Conservation (phyloP, 768 basidiomycete species). For the Daedaleopsis sinensis region DNA sequence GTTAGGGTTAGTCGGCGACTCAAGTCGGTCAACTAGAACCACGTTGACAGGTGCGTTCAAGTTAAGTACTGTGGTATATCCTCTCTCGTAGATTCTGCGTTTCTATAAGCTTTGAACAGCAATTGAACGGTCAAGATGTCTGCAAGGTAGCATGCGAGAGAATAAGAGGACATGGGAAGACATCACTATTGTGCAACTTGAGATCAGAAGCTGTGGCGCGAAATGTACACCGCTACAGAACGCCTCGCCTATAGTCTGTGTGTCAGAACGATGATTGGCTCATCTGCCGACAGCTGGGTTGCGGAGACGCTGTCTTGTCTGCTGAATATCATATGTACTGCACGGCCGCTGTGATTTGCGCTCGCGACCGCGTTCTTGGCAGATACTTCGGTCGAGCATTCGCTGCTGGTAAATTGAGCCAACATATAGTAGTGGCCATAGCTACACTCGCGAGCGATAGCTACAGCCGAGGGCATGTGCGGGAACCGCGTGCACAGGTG, state of each 20-base stretch:
- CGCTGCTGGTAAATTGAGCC: no score
- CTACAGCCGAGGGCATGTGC: background rate
- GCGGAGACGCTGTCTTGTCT: background rate
- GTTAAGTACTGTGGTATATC: no score
- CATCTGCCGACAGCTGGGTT: background rate
- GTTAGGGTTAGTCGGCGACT: background rate
- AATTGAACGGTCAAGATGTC: no score
- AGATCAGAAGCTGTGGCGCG: no score
- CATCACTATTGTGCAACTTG: background rate
- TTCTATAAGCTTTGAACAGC: no score
- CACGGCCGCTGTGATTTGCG: background rate
- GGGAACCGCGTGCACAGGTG: background rate
- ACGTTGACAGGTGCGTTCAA: no score
- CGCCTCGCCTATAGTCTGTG: background rate
- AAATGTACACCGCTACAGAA: background rate
- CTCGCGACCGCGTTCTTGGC: background rate
- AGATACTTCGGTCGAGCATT: no score
- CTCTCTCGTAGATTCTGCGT: no score
- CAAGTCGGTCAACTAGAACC: no score
- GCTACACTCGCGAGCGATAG: background rate
- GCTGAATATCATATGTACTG: background rate
- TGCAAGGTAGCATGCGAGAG: background rate
- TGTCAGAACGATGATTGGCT: background rate
- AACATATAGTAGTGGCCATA: background rate
- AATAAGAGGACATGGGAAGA: background rate